Evolutionary conservation across 371 early-diverging fungal species (phyloP).

Genomic region (Mortierella sp.): DNA sequence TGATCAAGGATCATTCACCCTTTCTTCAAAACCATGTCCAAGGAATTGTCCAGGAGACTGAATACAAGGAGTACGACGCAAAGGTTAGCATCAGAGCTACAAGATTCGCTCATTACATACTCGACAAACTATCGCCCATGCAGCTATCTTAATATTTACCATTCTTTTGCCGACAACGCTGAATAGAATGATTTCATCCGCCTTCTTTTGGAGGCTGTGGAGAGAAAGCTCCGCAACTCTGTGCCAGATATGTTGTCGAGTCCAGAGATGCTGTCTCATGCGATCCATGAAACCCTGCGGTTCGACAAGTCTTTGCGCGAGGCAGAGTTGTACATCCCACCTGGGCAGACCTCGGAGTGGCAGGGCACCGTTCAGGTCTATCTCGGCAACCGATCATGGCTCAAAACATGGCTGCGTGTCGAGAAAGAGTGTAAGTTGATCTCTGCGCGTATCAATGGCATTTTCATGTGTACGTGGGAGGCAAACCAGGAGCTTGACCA

Average conservation of each 20-base stretch:
- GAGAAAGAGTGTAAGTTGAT: conserved; percentile 77
- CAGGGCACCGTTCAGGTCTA: conserved; percentile 66
- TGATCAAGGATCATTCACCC: conserved; percentile 70
- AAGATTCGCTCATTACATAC: no score
- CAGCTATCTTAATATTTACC: no score
- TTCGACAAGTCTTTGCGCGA: conserved; percentile 83
- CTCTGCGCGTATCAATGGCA: no score
- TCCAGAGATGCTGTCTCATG: conserved; percentile 77
- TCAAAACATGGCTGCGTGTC: conserved; percentile 79
- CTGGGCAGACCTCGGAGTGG: conserved; percentile 59
- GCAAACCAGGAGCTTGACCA: not conserved
- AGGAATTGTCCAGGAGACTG: conserved; percentile 61
- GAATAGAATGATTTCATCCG: conserved; percentile 78
- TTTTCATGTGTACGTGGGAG: not conserved
- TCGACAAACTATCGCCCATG: not conserved
- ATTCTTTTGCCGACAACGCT: not conserved
- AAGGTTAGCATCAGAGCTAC: conserved; percentile 54
- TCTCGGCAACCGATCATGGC: conserved; percentile 69
- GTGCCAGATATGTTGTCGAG: conserved; percentile 69
- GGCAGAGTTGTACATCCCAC: conserved; percentile 69
- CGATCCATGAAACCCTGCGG: conserved; percentile 77
- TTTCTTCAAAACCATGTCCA: conserved; percentile 72
- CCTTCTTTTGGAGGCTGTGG: conserved; percentile 70
- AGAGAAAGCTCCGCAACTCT: conserved; percentile 71
- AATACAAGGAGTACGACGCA: conserved; percentile 59